Percentiles rank a stretch among this genome's conserved stretches.
Conservation (phyloP, 345 rosid genomes). For the Theobroma cacao region DNA sequence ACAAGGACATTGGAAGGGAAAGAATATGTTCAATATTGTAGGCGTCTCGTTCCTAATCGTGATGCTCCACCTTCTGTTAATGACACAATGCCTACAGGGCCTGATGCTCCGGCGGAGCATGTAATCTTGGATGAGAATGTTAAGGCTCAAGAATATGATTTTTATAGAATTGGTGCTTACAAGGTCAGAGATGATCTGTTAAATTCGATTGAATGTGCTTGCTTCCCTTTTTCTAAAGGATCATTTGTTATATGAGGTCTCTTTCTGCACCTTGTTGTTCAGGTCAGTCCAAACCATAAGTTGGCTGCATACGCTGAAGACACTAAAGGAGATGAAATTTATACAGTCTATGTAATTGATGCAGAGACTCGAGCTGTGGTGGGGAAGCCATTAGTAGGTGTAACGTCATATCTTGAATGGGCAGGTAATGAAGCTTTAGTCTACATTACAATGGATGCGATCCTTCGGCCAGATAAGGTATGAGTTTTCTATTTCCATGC, state of each 20-base stretch:
- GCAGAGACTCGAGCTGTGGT: slow-evolving; percentile 46
- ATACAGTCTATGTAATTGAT: slow-evolving; percentile 62
- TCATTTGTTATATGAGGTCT: neutral
- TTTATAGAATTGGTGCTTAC: slow-evolving; percentile 62
- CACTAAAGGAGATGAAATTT: slow-evolving; percentile 79
- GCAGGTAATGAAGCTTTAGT: slow-evolving; percentile 79
- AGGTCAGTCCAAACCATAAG: slow-evolving; percentile 78
- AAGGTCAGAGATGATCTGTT: slow-evolving; percentile 36
- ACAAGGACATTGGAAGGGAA: slow-evolving; percentile 70
- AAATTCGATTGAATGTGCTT: neutral
- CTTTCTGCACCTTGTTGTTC: slow-evolving; percentile 11
- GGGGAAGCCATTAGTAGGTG: slow-evolving; percentile 52
- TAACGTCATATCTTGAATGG: slow-evolving; percentile 64
- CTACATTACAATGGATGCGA: slow-evolving; percentile 81
- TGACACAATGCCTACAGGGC: slow-evolving; percentile 70
- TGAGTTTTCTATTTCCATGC: neutral
- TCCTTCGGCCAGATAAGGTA: slow-evolving; percentile 88
- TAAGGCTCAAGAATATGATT: slow-evolving; percentile 54
- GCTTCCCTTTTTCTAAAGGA: neutral
- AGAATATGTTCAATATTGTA: slow-evolving; percentile 79
- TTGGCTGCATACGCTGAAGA: slow-evolving; percentile 88
- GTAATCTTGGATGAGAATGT: slow-evolving; percentile 83
- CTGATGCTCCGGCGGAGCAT: slow-evolving; percentile 78
- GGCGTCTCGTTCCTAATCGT: slow-evolving; percentile 42
- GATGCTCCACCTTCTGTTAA: slow-evolving; percentile 56